phyloP scores from a whole-genome alignment of 192 early-diverging fungal species.

The Backusella sp. region DNA sequence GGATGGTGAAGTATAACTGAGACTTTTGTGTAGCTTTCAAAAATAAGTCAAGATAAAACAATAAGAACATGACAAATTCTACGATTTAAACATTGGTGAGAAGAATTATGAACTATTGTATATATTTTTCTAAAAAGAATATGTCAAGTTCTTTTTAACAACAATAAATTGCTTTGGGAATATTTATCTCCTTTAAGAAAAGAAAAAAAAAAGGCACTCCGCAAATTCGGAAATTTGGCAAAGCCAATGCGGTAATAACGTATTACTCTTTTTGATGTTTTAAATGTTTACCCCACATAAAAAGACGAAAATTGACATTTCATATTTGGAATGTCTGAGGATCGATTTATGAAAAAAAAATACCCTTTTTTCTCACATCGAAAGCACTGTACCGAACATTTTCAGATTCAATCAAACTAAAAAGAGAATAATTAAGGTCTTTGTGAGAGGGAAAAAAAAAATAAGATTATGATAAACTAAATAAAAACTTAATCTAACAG shows the following conservation, averaged over 20 bases:
- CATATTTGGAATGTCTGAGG: neutral
- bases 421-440: neutral
- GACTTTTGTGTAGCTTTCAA: too few relatives aligned
- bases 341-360: neutral
- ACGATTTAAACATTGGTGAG: too few relatives aligned
- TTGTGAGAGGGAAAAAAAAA: neutral
- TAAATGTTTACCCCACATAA: slow-evolving; percentile 5
- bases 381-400: neutral
- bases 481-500: neutral
- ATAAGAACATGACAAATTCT: too few relatives aligned
- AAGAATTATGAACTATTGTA: too few relatives aligned
- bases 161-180: neutral
- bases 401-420: neutral
- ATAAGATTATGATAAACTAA: neutral
- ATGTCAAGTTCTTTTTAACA: neutral
- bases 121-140: too few relatives aligned
- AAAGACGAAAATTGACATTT: neutral
- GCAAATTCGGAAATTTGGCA: neutral
- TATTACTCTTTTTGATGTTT: neutral
- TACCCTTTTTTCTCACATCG: neutral
- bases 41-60: too few relatives aligned
- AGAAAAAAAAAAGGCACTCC: neutral
- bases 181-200: neutral
- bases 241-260: neutral
- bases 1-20: too few relatives aligned